Evolutionary conservation across 345 rosid genomes (phyloP), one percentile per base, ranked within the genome.

Genomic region (Ceriops zippeliana): DNA sequence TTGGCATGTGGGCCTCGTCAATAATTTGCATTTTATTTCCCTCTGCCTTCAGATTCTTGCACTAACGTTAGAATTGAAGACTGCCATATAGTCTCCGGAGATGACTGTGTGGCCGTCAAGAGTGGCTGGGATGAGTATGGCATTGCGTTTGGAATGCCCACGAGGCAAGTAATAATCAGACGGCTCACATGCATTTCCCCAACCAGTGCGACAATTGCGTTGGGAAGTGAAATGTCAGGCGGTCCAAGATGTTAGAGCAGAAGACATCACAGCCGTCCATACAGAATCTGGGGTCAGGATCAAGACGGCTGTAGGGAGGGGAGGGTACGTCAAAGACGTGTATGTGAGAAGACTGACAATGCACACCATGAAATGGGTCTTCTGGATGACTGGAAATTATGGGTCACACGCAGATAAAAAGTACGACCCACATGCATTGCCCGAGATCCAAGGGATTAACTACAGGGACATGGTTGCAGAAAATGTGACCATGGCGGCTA

Each of bases 51-150:
- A 92, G 98, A 93, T 81, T 93, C 98, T 5, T 93, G 98, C 80
- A 90, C 96, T 4, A 93, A 93, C 80, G 79, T 82, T 4, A 86
- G 82, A 49, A 93, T 93, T 59, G 96, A 93, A 72, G 98, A 93
- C 80, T 89, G 88, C 67, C 86, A 89, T 83, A 86, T 90, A 63
- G 85, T 90, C 46, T 93, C 97, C 1, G 98, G 98, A 28, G 98
- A 93, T 60, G 98, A 93, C 30, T 93, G 98, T 73, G 79, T 93
- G 75, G 98, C 98, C 7, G 90, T 93, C 4, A 90, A 90, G 74
- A 90, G 96, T 11, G 96, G 96, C 0, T 90, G 96, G 96, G 96
- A 88, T 51, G 91, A 90, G 70, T 90, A 90, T 32, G 93, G 90
- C 0, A 88, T 90, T 65, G 77, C 85, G 47, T 80, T 77, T 24